phyloP scores from a whole-genome alignment of 2,329 filamentous ascomycete genomes.

The Pseudogymnoascus pannorum region DNA sequence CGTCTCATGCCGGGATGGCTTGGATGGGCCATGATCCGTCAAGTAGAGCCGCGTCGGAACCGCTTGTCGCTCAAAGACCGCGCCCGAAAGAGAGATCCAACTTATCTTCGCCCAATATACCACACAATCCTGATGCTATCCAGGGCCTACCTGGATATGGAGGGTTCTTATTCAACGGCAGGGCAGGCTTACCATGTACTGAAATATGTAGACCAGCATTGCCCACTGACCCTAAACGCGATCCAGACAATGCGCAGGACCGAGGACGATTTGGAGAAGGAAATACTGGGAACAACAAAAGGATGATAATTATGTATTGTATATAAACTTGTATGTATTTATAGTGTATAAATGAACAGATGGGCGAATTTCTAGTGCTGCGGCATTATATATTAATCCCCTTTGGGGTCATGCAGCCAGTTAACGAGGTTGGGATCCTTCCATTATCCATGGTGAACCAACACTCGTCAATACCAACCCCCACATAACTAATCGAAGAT shows the following conservation, averaged over 20 bases:
- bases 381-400: not conserved
- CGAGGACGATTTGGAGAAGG: conserved; percentile 22
- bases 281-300: conserved; percentile 5
- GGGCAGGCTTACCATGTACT: conserved; percentile 19
- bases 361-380: not conserved
- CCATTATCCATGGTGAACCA: not conserved
- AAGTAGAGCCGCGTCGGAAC: conserved; percentile 19
- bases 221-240: conserved; percentile 25
- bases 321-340: conserved; percentile 6
- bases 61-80: conserved; percentile 22
- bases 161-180: conserved; percentile 23
- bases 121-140: conserved; percentile 26
- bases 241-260: conserved; percentile 25
- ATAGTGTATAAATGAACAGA: not conserved
- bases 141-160: conserved; percentile 23
- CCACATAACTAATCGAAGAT: not conserved
- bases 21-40: conserved; percentile 51
- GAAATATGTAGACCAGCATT: conserved; percentile 22
- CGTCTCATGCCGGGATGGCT: conserved; percentile 72
- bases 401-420: not conserved
- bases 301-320: conserved; percentile 6
- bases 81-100: conserved; percentile 18
- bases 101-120: conserved; percentile 24
- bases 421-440: not conserved
- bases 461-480: not conserved